Conservation (phyloP, 768 basidiomycete species). For the Tricholoma saponaceum region DNA sequence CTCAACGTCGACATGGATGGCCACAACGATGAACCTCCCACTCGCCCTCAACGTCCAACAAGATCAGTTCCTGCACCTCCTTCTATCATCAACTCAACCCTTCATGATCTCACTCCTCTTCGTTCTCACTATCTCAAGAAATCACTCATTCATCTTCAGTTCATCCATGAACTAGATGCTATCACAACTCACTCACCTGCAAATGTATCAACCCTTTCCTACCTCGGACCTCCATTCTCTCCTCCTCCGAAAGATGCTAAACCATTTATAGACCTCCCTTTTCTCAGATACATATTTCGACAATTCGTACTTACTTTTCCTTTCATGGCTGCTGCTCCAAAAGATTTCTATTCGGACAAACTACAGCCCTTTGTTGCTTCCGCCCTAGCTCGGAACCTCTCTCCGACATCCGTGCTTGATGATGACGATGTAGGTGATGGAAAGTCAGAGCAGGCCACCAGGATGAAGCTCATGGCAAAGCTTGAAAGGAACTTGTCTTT, state of each 20-base stretch:
- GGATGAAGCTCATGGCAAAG: conserved; percentile 69
- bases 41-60: conserved; percentile 14
- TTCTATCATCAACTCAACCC: too few species aligned
- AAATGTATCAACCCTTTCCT: conserved; percentile 67
- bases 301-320: conserved; percentile 95
- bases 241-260: conserved; percentile 54
- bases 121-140: conserved; percentile 99
- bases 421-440: conserved; percentile 40
- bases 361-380: conserved; percentile 91
- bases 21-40: neutral
- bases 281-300: conserved; percentile 85
- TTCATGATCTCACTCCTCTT: conserved; percentile 48
- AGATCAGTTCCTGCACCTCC: conserved; percentile 13
- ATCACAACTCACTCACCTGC: conserved; percentile 48
- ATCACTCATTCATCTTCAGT: conserved; percentile 83
- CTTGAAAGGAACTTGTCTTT: conserved; percentile 82
- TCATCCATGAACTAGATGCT: conserved; percentile 70
- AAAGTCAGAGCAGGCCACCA: conserved; percentile 48
- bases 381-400: conserved; percentile 75
- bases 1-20: too few species aligned
- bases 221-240: conserved; percentile 86
- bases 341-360: conserved; percentile 91
- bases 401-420: conserved; percentile 56
- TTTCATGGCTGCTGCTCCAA: conserved; percentile 85
- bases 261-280: conserved; percentile 70